Conservation (phyloP, 805 yeast genomes). For the Suhomyces emberorum region DNA sequence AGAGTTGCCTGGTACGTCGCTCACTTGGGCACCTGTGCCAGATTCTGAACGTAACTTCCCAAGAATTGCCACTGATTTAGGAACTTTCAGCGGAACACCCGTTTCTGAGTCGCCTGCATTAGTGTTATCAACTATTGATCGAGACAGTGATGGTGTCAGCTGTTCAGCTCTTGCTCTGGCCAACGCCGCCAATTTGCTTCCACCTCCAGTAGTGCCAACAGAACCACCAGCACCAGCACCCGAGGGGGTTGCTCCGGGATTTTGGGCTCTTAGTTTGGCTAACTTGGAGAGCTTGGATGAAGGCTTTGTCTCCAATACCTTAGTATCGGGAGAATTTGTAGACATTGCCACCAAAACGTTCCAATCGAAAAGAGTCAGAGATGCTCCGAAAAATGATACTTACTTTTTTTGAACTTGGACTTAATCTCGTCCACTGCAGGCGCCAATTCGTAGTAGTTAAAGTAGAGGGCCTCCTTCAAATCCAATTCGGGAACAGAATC, state of each 20-base stretch:
- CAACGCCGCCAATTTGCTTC: slow-evolving; percentile 40
- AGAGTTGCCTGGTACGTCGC: no score
- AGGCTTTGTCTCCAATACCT: neutral
- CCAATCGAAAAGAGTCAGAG: slow-evolving; percentile 4
- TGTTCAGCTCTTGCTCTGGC: slow-evolving; percentile 39
- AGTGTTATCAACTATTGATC: neutral
- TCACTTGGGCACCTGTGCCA: neutral
- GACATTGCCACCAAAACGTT: slow-evolving; percentile 1
- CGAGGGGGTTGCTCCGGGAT: no score
- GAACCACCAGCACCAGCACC: no score
- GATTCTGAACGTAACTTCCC: slow-evolving; percentile 6
- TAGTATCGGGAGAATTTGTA: neutral
- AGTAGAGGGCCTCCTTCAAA: slow-evolving; percentile 57
- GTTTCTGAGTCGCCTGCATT: neutral
- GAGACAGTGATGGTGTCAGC: neutral
- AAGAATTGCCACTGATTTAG: slow-evolving; percentile 18
- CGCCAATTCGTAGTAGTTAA: slow-evolving; percentile 53
- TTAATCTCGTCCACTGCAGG: slow-evolving; percentile 49
- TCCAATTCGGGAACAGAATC: slow-evolving; percentile 46
- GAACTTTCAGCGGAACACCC: neutral
- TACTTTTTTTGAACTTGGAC: slow-evolving; percentile 38
- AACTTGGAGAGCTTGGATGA: slow-evolving; percentile 24
- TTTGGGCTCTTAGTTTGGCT: slow-evolving; percentile 19
- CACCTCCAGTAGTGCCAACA: no score
- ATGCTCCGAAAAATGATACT: neutral